Evolutionary conservation across 2,329 filamentous ascomycete species (phyloP).

Genomic region (Dothiorella sarmentorum): DNA sequence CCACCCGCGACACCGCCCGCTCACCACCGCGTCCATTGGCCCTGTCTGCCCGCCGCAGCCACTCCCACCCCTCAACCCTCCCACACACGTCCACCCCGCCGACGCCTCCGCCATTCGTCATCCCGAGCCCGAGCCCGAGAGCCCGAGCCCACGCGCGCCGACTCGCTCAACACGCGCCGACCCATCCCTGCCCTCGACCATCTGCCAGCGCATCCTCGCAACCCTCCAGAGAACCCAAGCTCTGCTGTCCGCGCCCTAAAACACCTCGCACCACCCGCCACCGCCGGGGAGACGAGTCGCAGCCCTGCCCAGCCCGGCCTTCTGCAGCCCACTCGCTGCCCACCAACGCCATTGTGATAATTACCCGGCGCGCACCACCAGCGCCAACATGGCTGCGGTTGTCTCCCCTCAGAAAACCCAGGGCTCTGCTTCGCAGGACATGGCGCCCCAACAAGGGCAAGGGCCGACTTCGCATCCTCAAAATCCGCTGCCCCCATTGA

Average conservation of each 20-base stretch:
- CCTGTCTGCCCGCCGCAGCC: neutral
- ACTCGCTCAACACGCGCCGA: constrained; percentile 5
- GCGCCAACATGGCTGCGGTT: constrained; percentile 35
- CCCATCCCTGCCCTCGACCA: neutral
- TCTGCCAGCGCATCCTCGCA: constrained; percentile 4
- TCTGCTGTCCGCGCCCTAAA: neutral
- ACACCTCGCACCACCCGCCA: neutral
- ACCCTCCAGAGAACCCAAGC: neutral
- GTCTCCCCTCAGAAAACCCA: constrained; percentile 31
- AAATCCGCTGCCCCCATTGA: constrained; percentile 47
- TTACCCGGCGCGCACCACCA: neutral
- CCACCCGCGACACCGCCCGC: neutral
- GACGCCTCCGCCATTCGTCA: constrained; percentile 4
- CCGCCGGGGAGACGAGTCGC: constrained; percentile 8
- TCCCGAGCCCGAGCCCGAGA: neutral
- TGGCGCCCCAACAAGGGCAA: constrained; percentile 21
- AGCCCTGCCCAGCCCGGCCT: constrained; percentile 9
- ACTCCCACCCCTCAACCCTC: neutral
- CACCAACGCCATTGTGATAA: neutral
- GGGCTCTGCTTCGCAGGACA: constrained; percentile 23
- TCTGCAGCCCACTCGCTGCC: neutral
- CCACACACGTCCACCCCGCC: constrained; percentile 2
- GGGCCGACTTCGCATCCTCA: constrained; percentile 33
- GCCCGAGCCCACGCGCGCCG: neutral
- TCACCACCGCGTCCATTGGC: neutral